Conservation (phyloP, 2,329 filamentous ascomycete species). For the Claviceps arundinis region DNA sequence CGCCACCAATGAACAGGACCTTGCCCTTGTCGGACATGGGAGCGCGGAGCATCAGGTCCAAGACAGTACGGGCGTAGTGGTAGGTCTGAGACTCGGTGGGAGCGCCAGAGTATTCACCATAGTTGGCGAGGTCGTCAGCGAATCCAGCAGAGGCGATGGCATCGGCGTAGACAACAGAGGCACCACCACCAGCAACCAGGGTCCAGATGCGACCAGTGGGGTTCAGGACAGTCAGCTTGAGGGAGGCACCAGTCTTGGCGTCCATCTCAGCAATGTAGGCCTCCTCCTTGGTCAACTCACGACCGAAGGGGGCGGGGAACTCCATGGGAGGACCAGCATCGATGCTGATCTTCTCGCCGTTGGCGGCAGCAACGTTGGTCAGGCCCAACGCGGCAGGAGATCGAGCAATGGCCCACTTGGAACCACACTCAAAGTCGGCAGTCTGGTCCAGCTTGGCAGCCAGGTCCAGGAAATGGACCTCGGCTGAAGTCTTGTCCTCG, state of each 20-base stretch:
- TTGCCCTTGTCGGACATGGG: slow-evolving; percentile 80
- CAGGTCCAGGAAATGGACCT: slow-evolving; percentile 95
- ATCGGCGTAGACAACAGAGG: slow-evolving; percentile 96
- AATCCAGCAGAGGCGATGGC: slow-evolving; percentile 95
- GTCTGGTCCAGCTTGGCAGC: slow-evolving; percentile 98
- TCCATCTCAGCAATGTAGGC: slow-evolving; percentile 98
- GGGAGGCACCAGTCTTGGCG: slow-evolving; percentile 96
- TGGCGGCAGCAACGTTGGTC: slow-evolving; percentile 47
- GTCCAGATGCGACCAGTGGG: slow-evolving; percentile 89
- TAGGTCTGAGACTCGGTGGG: slow-evolving; percentile 98
- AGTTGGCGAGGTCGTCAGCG: slow-evolving; percentile 94
- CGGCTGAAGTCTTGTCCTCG: slow-evolving; percentile 76
- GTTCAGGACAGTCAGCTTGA: slow-evolving; percentile 97
- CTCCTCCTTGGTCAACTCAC: slow-evolving; percentile 97
- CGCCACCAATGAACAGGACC: slow-evolving; percentile 97
- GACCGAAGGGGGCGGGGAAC: slow-evolving; percentile 96
- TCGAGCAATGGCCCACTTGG: slow-evolving; percentile 95
- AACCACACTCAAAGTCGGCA: slow-evolving; percentile 97
- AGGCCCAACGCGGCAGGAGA: slow-evolving; percentile 80
- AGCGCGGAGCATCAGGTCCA: slow-evolving; percentile 93
- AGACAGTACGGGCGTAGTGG: slow-evolving; percentile 94
- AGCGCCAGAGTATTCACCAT: slow-evolving; percentile 98
- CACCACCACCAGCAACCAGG: slow-evolving; percentile 96
- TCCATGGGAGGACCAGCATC: slow-evolving; percentile 97
- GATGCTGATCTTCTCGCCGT: slow-evolving; percentile 69